Conservation (phyloP, 345 rosid species). For the Salix caprea region DNA sequence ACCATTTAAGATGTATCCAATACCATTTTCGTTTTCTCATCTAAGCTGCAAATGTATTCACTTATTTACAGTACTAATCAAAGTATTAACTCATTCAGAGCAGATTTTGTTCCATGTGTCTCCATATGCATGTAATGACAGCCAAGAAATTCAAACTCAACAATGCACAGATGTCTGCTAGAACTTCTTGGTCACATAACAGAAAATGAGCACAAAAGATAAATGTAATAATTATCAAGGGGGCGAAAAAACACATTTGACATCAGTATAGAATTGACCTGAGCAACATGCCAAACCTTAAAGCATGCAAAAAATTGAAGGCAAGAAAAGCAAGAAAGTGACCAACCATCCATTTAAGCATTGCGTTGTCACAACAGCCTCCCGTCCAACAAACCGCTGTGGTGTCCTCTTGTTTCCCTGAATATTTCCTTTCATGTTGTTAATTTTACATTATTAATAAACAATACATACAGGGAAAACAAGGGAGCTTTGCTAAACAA, state of each 20-base stretch:
- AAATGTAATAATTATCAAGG: neutral
- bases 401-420: constrained; percentile 98
- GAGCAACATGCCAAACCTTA: neutral
- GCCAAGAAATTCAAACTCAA: too few species aligned
- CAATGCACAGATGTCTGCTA: too few species aligned
- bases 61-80: neutral
- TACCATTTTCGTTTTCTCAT: neutral
- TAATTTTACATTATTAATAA: constrained; percentile 11
- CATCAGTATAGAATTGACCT: neutral
- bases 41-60: too few species aligned
- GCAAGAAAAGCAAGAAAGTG: neutral
- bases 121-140: neutral
- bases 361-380: constrained; percentile 84
- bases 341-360: constrained; percentile 96
- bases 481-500: constrained; percentile 15
- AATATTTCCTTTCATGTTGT: constrained; percentile 15
- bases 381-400: constrained; percentile 85
- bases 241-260: neutral
- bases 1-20: neutral
- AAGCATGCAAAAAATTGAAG: neutral
- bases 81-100: neutral
- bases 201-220: too few species aligned
- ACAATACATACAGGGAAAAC: neutral
- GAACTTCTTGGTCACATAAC: too few species aligned
- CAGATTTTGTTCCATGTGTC: neutral